Evolutionary conservation across 768 basidiomycete species (phyloP).

Genomic region (Trametes cingulata): DNA sequence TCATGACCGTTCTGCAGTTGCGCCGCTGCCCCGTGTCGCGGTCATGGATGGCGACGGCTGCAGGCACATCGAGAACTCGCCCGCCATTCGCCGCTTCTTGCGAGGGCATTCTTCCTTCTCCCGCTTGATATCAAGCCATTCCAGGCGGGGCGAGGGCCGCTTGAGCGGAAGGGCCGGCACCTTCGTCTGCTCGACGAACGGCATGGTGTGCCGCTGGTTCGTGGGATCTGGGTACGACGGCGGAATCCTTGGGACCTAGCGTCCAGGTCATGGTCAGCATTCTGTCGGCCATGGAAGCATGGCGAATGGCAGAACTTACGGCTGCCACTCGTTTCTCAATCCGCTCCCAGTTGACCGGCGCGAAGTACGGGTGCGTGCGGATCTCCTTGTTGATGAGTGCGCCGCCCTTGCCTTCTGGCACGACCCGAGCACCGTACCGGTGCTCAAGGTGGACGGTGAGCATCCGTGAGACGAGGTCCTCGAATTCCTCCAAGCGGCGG

Average conservation of each 20-base stretch:
- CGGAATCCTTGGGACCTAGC: background rate
- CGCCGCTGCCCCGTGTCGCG: background rate
- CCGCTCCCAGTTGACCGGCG: conserved; percentile 46
- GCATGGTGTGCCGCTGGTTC: background rate
- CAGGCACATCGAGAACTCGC: background rate
- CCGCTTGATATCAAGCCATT: conserved; percentile 39
- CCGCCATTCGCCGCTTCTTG: conserved; percentile 23
- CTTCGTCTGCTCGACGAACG: background rate
- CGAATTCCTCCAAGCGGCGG: conserved; percentile 7
- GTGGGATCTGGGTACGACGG: background rate
- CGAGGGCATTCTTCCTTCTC: conserved; percentile 7
- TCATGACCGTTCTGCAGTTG: too few relatives aligned
- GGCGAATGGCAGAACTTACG: conserved; percentile 35
- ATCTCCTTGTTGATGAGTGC: conserved; percentile 33
- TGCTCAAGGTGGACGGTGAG: conserved; percentile 37
- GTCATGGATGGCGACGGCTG: background rate
- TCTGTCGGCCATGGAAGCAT: background rate
- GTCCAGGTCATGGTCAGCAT: background rate
- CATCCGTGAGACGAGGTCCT: conserved; percentile 44
- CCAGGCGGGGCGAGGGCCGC: conserved; percentile 36
- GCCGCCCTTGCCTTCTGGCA: background rate
- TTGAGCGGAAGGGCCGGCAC: conserved; percentile 44
- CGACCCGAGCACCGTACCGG: conserved; percentile 33
- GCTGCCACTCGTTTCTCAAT: conserved; percentile 45
- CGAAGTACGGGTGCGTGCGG: conserved; percentile 46